Percentiles rank a stretch among this genome's conserved stretches.
Evolutionary conservation across 768 basidiomycete species (phyloP).

Genomic region (Hortiboletus flavorubellus): DNA sequence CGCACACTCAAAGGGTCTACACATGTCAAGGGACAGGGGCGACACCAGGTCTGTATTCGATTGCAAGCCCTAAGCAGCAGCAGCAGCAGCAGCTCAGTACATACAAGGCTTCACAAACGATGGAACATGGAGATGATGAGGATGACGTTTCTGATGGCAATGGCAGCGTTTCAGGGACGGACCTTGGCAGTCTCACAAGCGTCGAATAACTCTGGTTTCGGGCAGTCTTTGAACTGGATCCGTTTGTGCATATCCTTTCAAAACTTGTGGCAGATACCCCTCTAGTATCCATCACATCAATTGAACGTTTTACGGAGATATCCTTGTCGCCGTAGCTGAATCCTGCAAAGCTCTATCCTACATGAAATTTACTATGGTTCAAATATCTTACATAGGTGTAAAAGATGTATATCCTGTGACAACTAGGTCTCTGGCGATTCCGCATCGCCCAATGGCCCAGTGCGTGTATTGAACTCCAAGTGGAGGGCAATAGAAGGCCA

Average conservation of each 20-base stretch:
- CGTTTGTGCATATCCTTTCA: constrained; percentile 3
- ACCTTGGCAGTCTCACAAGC: constrained; percentile 50
- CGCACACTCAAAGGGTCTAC: constrained; percentile 34
- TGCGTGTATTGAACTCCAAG: constrained; percentile 54
- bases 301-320: not conserved
- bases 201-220: constrained; percentile 36
- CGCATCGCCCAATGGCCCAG: constrained; percentile 22
- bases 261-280: not conserved
- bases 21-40: constrained; percentile 32
- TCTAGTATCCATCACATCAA: not conserved
- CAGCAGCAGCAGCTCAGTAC: constrained; percentile 18
- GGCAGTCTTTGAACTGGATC: not conserved
- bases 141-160: constrained; percentile 36
- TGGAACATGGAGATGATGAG: constrained; percentile 14
- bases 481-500: constrained; percentile 67
- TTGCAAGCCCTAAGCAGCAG: constrained; percentile 18
- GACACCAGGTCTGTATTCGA: constrained; percentile 19
- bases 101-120: constrained; percentile 17
- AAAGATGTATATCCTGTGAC: not conserved
- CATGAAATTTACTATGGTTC: constrained; percentile 9
- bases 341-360: not conserved
- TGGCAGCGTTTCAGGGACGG: constrained; percentile 39
- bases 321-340: not conserved
- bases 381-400: constrained; percentile 4
- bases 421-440: constrained; percentile 17